Conservation (phyloP, 2,329 filamentous ascomycete genomes). For the Leptographium procerum region DNA sequence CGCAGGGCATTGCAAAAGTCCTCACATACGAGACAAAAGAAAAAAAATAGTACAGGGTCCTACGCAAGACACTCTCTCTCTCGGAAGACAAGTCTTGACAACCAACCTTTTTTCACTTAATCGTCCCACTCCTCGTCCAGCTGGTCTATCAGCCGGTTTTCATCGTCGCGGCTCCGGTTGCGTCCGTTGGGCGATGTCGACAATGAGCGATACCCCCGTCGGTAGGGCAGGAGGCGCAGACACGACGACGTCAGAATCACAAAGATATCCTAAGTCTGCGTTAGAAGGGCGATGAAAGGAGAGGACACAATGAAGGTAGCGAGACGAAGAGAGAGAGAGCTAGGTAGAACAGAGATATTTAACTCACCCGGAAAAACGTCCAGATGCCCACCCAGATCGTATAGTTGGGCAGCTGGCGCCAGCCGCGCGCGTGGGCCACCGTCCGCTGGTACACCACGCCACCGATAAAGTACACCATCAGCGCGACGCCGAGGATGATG, state of each 20-base stretch:
- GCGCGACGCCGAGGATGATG: conserved; percentile 65
- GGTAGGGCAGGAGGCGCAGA: conserved; percentile 50
- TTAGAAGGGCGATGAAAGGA: background rate
- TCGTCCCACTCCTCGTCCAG: conserved; percentile 97
- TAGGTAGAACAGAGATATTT: no score
- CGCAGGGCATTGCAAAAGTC: background rate
- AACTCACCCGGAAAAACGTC: conserved; percentile 69
- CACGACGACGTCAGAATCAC: conserved; percentile 60
- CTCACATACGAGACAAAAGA: background rate
- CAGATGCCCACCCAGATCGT: conserved; percentile 82
- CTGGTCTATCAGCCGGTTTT: conserved; percentile 90
- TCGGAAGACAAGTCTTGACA: background rate
- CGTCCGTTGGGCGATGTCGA: conserved; percentile 40
- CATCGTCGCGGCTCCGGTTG: conserved; percentile 55
- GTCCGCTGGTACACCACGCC: conserved; percentile 93
- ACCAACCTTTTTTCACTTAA: conserved; percentile 19
- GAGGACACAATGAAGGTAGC: background rate
- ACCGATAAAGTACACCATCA: conserved; percentile 81
- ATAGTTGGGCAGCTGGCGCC: conserved; percentile 93
- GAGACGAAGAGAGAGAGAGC: no score
- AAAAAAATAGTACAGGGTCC: background rate
- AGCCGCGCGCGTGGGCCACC: conserved; percentile 86
- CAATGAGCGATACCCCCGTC: conserved; percentile 57
- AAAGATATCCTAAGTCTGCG: conserved; percentile 43
- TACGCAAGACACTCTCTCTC: background rate